These are phyloP conservation scores for Wickerhamomyces pijperi DNA, from an alignment of 805 yeast species.

Conservation along the genomic window DNA sequence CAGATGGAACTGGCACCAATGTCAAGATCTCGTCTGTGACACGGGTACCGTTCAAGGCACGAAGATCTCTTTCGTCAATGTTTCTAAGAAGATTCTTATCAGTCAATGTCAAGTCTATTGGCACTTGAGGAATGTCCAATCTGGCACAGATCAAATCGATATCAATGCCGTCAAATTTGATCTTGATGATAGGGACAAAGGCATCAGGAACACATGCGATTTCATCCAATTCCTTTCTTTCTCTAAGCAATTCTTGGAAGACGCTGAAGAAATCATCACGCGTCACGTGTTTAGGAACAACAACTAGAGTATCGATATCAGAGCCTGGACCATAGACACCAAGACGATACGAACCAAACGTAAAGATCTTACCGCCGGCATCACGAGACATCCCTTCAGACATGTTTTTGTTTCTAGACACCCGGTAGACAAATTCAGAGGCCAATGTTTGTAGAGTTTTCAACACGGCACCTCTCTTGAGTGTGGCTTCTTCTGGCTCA, in stretches of 20 bases:
- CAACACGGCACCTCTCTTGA: conserved; percentile 67
- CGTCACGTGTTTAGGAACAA: conserved; percentile 90
- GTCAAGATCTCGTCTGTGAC: conserved; percentile 90
- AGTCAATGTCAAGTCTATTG: conserved; percentile 58
- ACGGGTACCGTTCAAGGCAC: conserved; percentile 91
- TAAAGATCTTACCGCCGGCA: conserved; percentile 96
- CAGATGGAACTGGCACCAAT: conserved; percentile 85
- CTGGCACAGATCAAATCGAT: conserved; percentile 85
- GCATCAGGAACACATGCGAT: conserved; percentile 94
- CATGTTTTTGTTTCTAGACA: conserved; percentile 78
- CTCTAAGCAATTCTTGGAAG: conserved; percentile 57
- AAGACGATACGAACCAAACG: conserved; percentile 86
- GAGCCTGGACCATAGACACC: conserved; percentile 98
- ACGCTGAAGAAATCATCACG: conserved; percentile 84
- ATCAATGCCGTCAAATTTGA: conserved; percentile 82
- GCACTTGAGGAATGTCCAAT: conserved; percentile 76
- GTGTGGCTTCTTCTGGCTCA: conserved; percentile 78
- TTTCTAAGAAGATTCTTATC: conserved; percentile 81
- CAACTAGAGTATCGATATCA: conserved; percentile 94
- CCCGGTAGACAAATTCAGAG: conserved; percentile 73
- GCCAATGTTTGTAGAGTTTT: conserved; percentile 60
- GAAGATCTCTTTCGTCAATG: conserved; percentile 80
- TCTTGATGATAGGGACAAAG: conserved; percentile 90
- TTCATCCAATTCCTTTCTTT: conserved; percentile 78
- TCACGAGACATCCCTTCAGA: conserved; percentile 95